phyloP scores from a whole-genome alignment of 2,329 filamentous ascomycete genomes.

The Sporothrix euskadiensis region DNA sequence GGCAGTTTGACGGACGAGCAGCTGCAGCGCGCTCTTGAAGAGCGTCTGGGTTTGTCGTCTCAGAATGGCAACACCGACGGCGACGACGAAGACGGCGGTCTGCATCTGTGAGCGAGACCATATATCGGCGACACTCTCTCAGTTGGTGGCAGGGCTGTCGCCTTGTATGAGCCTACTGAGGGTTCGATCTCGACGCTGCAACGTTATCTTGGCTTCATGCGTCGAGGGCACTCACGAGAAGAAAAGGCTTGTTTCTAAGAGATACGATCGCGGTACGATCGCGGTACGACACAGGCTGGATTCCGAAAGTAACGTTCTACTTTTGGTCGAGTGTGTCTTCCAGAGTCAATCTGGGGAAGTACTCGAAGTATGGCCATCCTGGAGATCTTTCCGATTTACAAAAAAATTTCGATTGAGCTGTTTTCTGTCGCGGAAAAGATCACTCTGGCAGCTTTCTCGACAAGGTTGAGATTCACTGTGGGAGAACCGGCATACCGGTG shows the following conservation, averaged over 20 bases:
- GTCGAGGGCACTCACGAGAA: background rate
- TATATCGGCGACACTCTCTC: background rate
- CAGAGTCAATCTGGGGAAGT: background rate
- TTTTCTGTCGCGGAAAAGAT: background rate
- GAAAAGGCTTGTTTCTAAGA: background rate
- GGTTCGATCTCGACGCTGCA: background rate
- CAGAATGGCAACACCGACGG: constrained; percentile 34
- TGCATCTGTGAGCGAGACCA: constrained; percentile 57
- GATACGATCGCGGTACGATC: background rate
- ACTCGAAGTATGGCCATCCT: background rate
- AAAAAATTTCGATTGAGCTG: background rate
- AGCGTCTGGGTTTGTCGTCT: constrained; percentile 50
- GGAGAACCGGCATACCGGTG: background rate
- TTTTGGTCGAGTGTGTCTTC: background rate
- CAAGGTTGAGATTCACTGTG: background rate
- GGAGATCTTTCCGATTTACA: background rate
- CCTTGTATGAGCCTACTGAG: background rate
- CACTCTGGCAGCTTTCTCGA: background rate
- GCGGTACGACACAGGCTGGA: background rate
- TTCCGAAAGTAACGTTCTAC: constrained; percentile 8
- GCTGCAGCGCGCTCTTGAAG: constrained; percentile 56
- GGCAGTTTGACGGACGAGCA: constrained; percentile 61
- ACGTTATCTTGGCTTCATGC: background rate
- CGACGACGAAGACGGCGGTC: constrained; percentile 59
- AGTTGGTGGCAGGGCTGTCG: too few species aligned